A percentile compares a stretch with the other conserved stretches of the same genome.
Conservation (phyloP, 306 rosid species). For the Hippophae rhamnoides region DNA sequence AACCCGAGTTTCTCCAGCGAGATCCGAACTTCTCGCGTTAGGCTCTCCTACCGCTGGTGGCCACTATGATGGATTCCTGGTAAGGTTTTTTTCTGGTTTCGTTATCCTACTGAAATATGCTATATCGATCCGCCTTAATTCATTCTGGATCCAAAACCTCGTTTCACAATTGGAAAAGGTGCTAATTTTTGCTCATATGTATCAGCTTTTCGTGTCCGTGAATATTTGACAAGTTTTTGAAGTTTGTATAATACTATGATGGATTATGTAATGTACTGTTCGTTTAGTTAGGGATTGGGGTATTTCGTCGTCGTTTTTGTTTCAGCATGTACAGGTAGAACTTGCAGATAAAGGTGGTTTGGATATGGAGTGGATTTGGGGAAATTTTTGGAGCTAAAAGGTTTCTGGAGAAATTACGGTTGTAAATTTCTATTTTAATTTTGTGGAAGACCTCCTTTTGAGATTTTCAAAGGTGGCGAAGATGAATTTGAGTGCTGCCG, state of each 20-base stretch:
- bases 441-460: constrained; percentile 1
- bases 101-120: constrained; percentile 32
- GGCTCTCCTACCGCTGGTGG: constrained; percentile 20
- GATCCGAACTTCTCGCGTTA: constrained; percentile 22
- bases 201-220: background rate
- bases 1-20: constrained; percentile 25
- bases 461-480: constrained; percentile 37
- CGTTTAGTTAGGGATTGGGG: constrained; percentile 14
- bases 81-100: constrained; percentile 25
- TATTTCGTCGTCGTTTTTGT: background rate
- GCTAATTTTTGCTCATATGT: constrained; percentile 4
- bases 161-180: constrained; percentile 58
- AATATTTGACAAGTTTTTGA: background rate
- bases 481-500: constrained; percentile 54
- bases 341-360: background rate
- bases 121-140: constrained; percentile 32
- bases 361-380: background rate
- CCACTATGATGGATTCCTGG: constrained; percentile 22
- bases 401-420: background rate
- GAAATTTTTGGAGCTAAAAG: background rate
- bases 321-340: constrained; percentile 16
- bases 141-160: constrained; percentile 59
- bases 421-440: background rate
- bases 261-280: constrained; percentile 17
- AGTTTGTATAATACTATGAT: background rate